phyloP scores from a whole-genome alignment of 257 asterid genomes.

The Scutellaria minor region DNA sequence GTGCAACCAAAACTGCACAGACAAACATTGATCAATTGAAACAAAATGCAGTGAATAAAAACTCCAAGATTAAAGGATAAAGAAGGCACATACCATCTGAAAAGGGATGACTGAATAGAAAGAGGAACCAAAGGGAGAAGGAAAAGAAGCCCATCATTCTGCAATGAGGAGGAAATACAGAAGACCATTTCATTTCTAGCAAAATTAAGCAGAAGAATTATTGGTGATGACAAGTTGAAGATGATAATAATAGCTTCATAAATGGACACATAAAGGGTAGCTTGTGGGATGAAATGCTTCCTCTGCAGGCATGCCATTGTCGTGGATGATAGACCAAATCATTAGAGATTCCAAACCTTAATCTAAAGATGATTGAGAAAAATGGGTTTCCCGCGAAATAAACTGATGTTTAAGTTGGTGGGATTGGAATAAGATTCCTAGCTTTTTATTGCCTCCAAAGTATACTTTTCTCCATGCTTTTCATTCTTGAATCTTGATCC shows the following conservation, averaged over 20 bases:
- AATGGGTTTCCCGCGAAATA: conserved; percentile 30
- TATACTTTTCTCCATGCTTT: conserved; percentile 37
- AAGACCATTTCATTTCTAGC: conserved; percentile 38
- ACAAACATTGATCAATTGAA: neutral
- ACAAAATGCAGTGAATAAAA: neutral
- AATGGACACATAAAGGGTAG: neutral
- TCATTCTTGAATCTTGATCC: conserved; percentile 43
- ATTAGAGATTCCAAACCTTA: conserved; percentile 72
- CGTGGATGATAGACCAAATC: conserved; percentile 32
- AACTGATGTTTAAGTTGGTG: conserved; percentile 31
- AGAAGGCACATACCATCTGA: conserved; percentile 49
- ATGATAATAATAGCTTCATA: neutral
- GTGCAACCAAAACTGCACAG: conserved; percentile 37
- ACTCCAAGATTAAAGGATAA: neutral
- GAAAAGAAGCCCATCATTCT: conserved; percentile 46
- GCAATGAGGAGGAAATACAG: conserved; percentile 36
- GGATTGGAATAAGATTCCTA: conserved; percentile 70
- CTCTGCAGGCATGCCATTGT: conserved; percentile 28
- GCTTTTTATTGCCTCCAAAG: conserved; percentile 45
- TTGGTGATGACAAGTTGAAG: neutral
- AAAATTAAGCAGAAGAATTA: conserved; percentile 11
- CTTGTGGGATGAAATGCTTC: conserved; percentile 16
- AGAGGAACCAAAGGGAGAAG: conserved; percentile 46
- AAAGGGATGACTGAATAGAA: conserved; percentile 40
- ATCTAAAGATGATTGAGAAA: conserved; percentile 42